Conservation (phyloP, 23 red algal species). For the Cyanidiococcus yangmingshanensis region DNA sequence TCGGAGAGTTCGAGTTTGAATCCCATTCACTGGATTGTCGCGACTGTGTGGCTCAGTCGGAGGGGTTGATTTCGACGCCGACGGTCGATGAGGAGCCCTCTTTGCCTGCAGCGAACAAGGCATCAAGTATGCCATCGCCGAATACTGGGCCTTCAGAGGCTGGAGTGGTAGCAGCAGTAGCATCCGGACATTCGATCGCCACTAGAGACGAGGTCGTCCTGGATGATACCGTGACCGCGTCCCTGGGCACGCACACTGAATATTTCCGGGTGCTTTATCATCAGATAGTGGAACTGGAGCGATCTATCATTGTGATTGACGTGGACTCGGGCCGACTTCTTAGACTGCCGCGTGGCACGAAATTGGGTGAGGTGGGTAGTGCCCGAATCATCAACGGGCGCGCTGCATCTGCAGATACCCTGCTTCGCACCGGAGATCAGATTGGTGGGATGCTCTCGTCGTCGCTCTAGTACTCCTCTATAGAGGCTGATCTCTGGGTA, state of each 20-base stretch:
- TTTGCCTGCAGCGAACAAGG: not conserved
- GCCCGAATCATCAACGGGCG: not conserved
- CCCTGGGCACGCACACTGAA: not conserved
- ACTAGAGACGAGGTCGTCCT: not conserved
- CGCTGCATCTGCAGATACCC: not conserved
- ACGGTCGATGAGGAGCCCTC: not conserved
- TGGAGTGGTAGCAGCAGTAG: too few relatives aligned
- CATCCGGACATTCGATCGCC: not conserved
- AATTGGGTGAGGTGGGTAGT: not conserved
- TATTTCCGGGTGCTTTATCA: not conserved
- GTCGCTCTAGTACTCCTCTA: too few relatives aligned
- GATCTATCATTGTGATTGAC: not conserved
- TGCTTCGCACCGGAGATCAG: slow-evolving; percentile 1
- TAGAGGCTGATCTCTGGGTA: too few relatives aligned
- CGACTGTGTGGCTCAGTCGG: not conserved
- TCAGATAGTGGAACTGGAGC: slow-evolving; percentile 1
- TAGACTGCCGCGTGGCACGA: not conserved
- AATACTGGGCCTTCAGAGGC: not conserved
- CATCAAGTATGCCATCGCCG: not conserved
- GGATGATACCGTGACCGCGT: slow-evolving; percentile 11
- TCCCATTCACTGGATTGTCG: not conserved
- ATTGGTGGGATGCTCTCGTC: slow-evolving; percentile 1
- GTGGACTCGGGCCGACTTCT: not conserved
- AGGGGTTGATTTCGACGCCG: not conserved
- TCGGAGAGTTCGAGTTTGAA: slow-evolving; percentile 16